Evolutionary conservation across 1,284 basidiomycete genomes (phyloP).

Genomic region (Wolfiporia cocos): DNA sequence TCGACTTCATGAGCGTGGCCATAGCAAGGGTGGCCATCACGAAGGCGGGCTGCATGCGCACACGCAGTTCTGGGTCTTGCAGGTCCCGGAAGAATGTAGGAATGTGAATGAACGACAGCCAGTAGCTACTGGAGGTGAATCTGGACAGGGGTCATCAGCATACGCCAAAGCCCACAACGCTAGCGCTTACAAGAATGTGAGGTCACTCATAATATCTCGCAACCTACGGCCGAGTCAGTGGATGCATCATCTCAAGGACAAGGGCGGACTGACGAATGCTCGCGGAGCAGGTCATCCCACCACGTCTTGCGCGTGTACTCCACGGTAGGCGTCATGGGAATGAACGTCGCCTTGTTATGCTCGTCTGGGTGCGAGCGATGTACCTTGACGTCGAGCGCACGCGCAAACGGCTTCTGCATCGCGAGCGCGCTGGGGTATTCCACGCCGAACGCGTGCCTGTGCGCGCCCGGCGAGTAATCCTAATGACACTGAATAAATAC

Average conservation of each 20-base stretch:
- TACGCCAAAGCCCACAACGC: background rate
- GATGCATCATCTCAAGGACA: conserved; percentile 2
- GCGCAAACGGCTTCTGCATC: conserved; percentile 14
- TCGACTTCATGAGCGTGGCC: conserved; percentile 68
- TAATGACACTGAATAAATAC: conserved; percentile 29
- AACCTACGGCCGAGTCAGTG: conserved; percentile 30
- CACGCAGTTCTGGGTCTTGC: conserved; percentile 40
- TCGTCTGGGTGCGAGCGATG: conserved; percentile 11
- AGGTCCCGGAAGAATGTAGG: conserved; percentile 48
- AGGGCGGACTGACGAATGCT: conserved; percentile 34
- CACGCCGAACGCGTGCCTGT: conserved; percentile 19
- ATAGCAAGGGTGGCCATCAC: conserved; percentile 64
- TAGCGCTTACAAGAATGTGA: conserved; percentile 47
- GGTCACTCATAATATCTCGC: conserved; percentile 44
- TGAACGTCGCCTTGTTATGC: conserved; percentile 12
- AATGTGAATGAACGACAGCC: conserved; percentile 61
- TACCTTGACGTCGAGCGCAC: conserved; percentile 16
- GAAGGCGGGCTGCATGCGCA: conserved; percentile 61
- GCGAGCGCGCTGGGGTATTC: conserved; percentile 13
- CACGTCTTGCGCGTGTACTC: conserved; percentile 46
- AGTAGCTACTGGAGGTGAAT: conserved; percentile 45
- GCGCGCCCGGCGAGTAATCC: conserved; percentile 22
- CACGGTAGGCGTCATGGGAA: conserved; percentile 30
- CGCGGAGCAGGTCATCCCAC: conserved; percentile 58
- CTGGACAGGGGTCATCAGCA: conserved; percentile 7